Percentiles rank a stretch among this genome's conserved stretches.
phyloP scores from a whole-genome alignment of 2,329 filamentous ascomycete genomes.

The Dissoconium aciculare region DNA sequence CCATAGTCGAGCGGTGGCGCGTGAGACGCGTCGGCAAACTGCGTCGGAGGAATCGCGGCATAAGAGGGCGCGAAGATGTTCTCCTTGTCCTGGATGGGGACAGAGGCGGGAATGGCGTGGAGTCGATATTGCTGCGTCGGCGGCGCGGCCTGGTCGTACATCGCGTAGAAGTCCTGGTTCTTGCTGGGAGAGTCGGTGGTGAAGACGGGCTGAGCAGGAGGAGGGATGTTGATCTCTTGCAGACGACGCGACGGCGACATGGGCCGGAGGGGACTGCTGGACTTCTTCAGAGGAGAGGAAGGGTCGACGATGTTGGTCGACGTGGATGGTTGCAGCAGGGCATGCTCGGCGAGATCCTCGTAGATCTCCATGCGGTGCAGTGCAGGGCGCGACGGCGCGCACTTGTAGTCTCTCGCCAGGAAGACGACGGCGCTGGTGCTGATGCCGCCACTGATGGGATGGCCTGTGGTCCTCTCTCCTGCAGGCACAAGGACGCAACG shows the following conservation, averaged over 20 bases:
- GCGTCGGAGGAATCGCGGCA: conserved; percentile 20
- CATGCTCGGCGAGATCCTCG: conserved; percentile 37
- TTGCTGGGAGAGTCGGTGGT: conserved; percentile 55
- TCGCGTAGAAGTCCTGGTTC: conserved; percentile 31
- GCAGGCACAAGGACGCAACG: too few species aligned
- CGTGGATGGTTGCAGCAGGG: conserved; percentile 45
- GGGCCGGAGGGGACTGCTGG: conserved; percentile 44
- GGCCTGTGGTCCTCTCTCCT: too few species aligned
- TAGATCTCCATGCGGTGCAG: too few species aligned
- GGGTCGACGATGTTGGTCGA: conserved; percentile 39
- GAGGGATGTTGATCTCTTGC: conserved; percentile 52
- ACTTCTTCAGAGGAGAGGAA: conserved; percentile 58
- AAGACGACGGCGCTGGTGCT: too few species aligned
- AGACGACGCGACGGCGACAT: conserved; percentile 49
- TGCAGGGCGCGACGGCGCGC: too few species aligned
- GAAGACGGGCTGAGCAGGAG: conserved; percentile 41
- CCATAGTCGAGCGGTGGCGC: conserved; percentile 30
- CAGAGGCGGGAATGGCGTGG: conserved; percentile 6
- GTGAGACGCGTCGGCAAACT: conserved; percentile 14
- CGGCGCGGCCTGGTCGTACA: conserved; percentile 20
- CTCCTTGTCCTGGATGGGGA: conserved; percentile 12
- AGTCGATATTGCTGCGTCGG: conserved; percentile 8
- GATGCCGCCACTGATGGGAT: too few species aligned
- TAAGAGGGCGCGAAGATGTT: conserved; percentile 16
- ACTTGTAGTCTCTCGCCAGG: too few species aligned